Evolutionary conservation across 352 stramenopile genomes (phyloP).

Genomic region (Hyaloperonospora brassicae): DNA sequence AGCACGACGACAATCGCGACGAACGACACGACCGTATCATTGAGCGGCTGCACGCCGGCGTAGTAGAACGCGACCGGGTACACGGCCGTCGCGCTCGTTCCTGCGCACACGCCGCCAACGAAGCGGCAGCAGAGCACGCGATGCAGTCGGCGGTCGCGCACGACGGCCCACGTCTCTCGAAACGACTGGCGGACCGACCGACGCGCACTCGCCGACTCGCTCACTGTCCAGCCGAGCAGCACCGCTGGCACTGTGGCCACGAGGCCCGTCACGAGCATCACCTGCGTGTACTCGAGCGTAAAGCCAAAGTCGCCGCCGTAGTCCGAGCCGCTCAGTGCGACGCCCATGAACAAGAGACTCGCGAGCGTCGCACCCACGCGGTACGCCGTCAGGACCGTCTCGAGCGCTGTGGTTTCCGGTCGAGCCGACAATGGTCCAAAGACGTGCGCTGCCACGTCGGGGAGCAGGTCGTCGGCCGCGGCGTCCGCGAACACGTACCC

Average conservation of each 20-base stretch:
- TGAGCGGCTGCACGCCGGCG: slow-evolving; percentile 42
- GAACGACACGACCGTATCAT: slow-evolving; percentile 49
- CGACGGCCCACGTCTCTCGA: slow-evolving; percentile 26
- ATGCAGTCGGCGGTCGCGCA: slow-evolving; percentile 33
- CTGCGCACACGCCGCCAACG: slow-evolving; percentile 28
- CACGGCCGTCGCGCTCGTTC: slow-evolving; percentile 33
- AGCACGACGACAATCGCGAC: slow-evolving; percentile 29
- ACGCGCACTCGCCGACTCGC: slow-evolving; percentile 10
- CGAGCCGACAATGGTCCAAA: slow-evolving; percentile 10
- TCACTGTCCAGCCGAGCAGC: slow-evolving; percentile 24
- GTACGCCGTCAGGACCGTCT: slow-evolving; percentile 29
- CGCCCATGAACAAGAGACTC: slow-evolving; percentile 46
- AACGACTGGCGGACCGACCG: slow-evolving; percentile 22
- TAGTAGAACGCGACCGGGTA: slow-evolving; percentile 46
- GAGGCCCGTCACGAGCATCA: slow-evolving; percentile 38
- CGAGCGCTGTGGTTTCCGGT: slow-evolving; percentile 16
- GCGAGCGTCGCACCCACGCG: slow-evolving; percentile 31
- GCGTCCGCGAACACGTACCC: slow-evolving; percentile 78
- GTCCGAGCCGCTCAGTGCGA: slow-evolving; percentile 46
- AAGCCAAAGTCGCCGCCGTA: slow-evolving; percentile 65
- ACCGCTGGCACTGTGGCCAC: slow-evolving; percentile 25
- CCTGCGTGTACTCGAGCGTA: slow-evolving; percentile 37
- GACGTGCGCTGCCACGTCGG: slow-evolving; percentile 22
- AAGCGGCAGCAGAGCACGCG: slow-evolving; percentile 40
- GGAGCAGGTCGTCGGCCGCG: slow-evolving; percentile 51